Base-by-base conservation (phyloP, 495 filamentous ascomycete species). In the Staphylotrichum tortipilum region DNA sequence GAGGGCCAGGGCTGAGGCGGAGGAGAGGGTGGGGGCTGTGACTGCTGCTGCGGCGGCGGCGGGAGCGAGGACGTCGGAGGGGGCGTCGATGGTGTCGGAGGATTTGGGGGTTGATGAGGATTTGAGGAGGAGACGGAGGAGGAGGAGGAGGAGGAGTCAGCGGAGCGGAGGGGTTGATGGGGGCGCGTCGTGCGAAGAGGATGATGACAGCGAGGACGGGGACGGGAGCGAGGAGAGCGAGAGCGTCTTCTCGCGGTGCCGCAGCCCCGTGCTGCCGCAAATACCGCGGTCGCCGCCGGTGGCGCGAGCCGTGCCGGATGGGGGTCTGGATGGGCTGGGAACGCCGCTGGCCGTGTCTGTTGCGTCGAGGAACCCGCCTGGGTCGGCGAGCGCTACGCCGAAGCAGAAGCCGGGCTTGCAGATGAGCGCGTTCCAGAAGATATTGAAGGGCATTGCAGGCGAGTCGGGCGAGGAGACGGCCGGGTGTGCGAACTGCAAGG, bases 201-300 rank as follows among this genome's bases (percentile, higher is more conserved):
- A 76, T 28, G 76, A 77, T 11, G 77, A 74, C 38, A 74, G 74
- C 24, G 78, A 78, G 11, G 78, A 76, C 36, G 77, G 77, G 0
- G 75, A 78, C 8, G 80, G 82, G 43, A 79, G 76, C 53, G 63
- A 70, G 17, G 68, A 70, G 57, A 72, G 69, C 37, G 80, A 83
- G 47, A 84, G 80, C 44, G 66, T 86, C 14, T 86, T 86, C 58
- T 82, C 79, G 1, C 64, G 80, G 18, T 76, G 73, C 29, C 73
- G 81, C 21, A 74, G 71, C 26, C 71, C 82, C 0, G 77, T 79
- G 22, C 57, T 57, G 30, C 59, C 18, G 4, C 1, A 30, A 1
- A 10, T 2, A n/a, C n/a, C n/a, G 34, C 35, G 17, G 34, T 10
- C n/a, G 34, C 34, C 33, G 23, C 9, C 35, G 22, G 33, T 11